Evolutionary conservation across 2,329 filamentous ascomycete species (phyloP).

Genomic region (Cercospora sp.): DNA sequence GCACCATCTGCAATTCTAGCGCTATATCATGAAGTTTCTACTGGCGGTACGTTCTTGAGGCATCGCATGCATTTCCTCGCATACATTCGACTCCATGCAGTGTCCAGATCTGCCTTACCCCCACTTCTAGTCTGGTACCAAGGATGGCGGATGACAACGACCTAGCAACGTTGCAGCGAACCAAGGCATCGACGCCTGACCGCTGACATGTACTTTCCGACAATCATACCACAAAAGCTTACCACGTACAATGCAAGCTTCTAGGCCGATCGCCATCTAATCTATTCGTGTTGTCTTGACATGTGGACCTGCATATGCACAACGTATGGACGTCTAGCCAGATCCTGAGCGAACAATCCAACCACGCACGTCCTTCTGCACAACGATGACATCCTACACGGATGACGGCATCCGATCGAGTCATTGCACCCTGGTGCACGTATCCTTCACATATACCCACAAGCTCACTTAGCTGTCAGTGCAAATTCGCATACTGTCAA

Average conservation of each 20-base stretch:
- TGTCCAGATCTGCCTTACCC: neutral
- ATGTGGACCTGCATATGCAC: conserved; percentile 4
- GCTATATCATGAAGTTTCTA: neutral
- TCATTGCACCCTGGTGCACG: neutral
- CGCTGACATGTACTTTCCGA: neutral
- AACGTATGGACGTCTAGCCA: neutral
- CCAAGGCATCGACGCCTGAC: neutral
- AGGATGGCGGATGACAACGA: neutral
- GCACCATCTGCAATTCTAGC: neutral
- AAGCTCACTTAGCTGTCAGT: neutral
- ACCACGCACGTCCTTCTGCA: neutral
- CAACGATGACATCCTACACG: neutral
- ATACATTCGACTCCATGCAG: neutral
- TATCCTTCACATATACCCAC: neutral
- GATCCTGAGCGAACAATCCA: neutral
- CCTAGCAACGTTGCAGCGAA: conserved; percentile 2
- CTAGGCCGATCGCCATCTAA: neutral
- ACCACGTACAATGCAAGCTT: neutral
- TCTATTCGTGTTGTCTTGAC: neutral
- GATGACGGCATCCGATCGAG: neutral
- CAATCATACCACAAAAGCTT: neutral
- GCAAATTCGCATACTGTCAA: neutral
- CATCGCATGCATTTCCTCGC: neutral
- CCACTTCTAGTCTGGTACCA: neutral
- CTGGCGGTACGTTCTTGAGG: neutral